These are phyloP conservation scores for Plicaturopsis crispa DNA, from an alignment of 768 basidiomycete species.

Conservation along the genomic window DNA sequence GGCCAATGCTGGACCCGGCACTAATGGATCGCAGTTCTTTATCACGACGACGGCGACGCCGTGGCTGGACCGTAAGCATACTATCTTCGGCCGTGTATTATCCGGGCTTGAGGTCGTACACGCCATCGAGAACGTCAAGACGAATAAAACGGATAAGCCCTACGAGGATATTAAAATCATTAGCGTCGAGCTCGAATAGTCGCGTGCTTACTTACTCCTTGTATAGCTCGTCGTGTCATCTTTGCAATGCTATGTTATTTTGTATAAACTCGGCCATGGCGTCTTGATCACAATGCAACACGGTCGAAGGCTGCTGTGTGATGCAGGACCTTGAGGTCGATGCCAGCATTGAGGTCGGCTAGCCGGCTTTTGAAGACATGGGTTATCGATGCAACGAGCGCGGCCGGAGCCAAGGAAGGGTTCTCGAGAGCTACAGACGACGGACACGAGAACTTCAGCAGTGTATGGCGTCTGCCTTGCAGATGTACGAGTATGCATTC, in stretches of 20 bases:
- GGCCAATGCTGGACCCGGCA: conserved; percentile 86
- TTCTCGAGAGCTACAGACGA: conserved; percentile 11
- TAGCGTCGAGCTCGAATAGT: conserved; percentile 66
- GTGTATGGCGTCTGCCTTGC: conserved; percentile 19
- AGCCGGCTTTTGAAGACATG: no score
- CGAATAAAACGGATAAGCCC: conserved; percentile 80
- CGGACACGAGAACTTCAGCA: conserved; percentile 58
- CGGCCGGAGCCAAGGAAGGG: conserved; percentile 10
- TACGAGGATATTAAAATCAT: conserved; percentile 91
- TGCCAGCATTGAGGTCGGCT: neutral
- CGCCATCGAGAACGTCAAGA: conserved; percentile 85
- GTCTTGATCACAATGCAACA: neutral
- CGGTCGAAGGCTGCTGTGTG: conserved; percentile 1
- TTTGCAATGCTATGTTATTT: neutral
- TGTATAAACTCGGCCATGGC: neutral
- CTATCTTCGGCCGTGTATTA: conserved; percentile 86
- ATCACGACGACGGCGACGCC: conserved; percentile 93
- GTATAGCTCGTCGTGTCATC: no score
- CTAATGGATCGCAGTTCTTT: conserved; percentile 98
- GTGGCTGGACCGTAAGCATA: conserved; percentile 89
- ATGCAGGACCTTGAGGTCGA: neutral
- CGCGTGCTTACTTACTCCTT: no score
- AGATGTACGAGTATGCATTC: conserved; percentile 25
- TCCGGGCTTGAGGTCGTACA: conserved; percentile 88
- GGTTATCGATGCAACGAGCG: conserved; percentile 19